phyloP scores from a whole-genome alignment of 768 basidiomycete species.

The Tricholoma bakamatsutake region DNA sequence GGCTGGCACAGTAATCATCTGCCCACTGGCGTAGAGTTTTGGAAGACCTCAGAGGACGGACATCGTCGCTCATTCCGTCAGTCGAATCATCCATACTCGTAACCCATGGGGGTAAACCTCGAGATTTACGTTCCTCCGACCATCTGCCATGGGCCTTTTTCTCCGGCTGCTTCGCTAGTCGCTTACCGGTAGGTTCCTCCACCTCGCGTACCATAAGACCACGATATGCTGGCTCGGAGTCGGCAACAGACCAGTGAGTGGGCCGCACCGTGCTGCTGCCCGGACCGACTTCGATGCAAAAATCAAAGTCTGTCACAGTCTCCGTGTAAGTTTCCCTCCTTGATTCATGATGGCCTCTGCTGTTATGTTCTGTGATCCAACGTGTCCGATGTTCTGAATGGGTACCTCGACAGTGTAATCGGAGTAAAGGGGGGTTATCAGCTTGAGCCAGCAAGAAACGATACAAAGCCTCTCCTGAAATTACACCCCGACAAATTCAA shows the following conservation, averaged over 20 bases:
- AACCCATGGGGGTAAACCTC: slow-evolving; percentile 48
- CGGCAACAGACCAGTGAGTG: slow-evolving; percentile 51
- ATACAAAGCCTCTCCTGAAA: slow-evolving; percentile 59
- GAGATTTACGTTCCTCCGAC: slow-evolving; percentile 35
- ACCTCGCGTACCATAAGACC: slow-evolving; percentile 51
- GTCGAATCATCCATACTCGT: slow-evolving; percentile 13
- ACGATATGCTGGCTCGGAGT: slow-evolving; percentile 52
- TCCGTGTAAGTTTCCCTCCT: slow-evolving; percentile 44
- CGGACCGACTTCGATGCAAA: slow-evolving; percentile 44
- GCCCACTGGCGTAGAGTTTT: slow-evolving; percentile 73
- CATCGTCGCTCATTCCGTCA: slow-evolving; percentile 12
- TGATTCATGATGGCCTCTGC: slow-evolving; percentile 21
- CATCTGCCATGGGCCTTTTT: slow-evolving; percentile 38
- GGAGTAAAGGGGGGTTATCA: slow-evolving; percentile 32
- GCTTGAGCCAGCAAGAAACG: slow-evolving; percentile 59
- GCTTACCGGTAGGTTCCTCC: slow-evolving; percentile 29
- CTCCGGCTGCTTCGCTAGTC: slow-evolving; percentile 32
- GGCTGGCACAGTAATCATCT: slow-evolving; percentile 72
- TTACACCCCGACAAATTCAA: not conserved
- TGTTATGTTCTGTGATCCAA: slow-evolving; percentile 26
- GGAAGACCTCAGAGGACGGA: slow-evolving; percentile 39
- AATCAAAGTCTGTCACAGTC: slow-evolving; percentile 57
- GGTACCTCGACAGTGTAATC: slow-evolving; percentile 41
- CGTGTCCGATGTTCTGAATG: slow-evolving; percentile 45
- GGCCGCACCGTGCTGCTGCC: slow-evolving; percentile 32